These are phyloP conservation scores for Warburgia ugandensis DNA, from an alignment of 164 flowering plant genomes.

Conservation along the genomic window DNA sequence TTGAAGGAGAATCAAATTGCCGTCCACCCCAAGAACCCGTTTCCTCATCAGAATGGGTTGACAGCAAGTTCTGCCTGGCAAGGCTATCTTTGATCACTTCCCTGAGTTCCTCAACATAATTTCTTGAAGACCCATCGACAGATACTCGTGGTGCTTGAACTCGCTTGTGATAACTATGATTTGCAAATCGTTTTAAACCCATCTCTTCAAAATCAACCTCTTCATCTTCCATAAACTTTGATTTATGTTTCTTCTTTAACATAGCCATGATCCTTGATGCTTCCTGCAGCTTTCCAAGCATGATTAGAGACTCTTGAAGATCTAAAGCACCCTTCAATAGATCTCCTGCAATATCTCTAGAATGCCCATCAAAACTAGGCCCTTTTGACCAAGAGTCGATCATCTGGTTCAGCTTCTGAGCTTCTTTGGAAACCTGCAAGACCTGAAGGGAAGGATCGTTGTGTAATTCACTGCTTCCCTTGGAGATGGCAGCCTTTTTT, in stretches of 20 bases:
- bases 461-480: slow-evolving; percentile 12
- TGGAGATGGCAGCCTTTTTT: slow-evolving; percentile 17
- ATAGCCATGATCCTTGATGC: slow-evolving; percentile 39
- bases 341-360: slow-evolving; percentile 54
- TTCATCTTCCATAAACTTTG: slow-evolving; percentile 17
- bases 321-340: slow-evolving; percentile 75
- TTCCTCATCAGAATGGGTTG: slow-evolving; percentile 16
- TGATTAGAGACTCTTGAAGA: slow-evolving; percentile 62
- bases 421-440: slow-evolving; percentile 60
- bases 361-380: slow-evolving; percentile 23
- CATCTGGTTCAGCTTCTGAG: slow-evolving; percentile 55
- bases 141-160: slow-evolving; percentile 28
- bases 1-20: slow-evolving; percentile 23
- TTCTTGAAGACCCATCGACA: slow-evolving; percentile 26
- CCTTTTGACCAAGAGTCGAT: slow-evolving; percentile 58
- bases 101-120: slow-evolving; percentile 38
- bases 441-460: slow-evolving; percentile 40
- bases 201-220: slow-evolving; percentile 17
- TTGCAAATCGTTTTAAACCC: slow-evolving; percentile 14
- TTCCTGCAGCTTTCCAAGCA: slow-evolving; percentile 72
- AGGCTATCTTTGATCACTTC: slow-evolving; percentile 27
- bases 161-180: slow-evolving; percentile 11
- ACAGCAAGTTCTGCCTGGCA: slow-evolving; percentile 45
- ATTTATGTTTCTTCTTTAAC: slow-evolving; percentile 36
- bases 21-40: slow-evolving; percentile 12